Percentiles rank a stretch among this genome's conserved stretches.
Evolutionary conservation across 192 early-diverging fungal genomes (phyloP).

Genomic region (Coemansia sp.): DNA sequence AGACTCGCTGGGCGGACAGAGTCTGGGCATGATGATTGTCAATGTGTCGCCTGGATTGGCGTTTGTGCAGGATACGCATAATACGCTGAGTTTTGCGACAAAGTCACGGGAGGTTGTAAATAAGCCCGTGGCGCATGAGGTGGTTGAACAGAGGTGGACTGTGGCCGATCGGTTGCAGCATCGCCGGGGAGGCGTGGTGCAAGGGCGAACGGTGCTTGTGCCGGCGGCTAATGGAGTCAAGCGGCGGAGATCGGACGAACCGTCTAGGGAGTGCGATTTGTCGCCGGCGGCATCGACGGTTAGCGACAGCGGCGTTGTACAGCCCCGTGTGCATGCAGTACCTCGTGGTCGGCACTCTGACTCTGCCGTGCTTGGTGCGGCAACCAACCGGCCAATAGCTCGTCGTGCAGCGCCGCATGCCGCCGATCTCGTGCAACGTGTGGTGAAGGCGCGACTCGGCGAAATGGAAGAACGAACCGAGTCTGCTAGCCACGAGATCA

Average conservation of each 20-base stretch:
- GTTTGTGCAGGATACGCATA: slow-evolving; percentile 55
- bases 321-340: not conserved
- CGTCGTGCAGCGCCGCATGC: slow-evolving; percentile 16
- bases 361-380: not conserved
- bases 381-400: not conserved
- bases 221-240: slow-evolving; percentile 11
- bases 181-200: slow-evolving; percentile 15
- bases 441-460: slow-evolving; percentile 15
- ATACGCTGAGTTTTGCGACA: slow-evolving; percentile 64
- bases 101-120: slow-evolving; percentile 65
- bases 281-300: slow-evolving; percentile 2
- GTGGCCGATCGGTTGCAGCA: slow-evolving; percentile 36
- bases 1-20: slow-evolving; percentile 62
- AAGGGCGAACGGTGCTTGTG: not conserved
- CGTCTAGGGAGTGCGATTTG: not conserved
- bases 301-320: not conserved
- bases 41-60: slow-evolving; percentile 59
- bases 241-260: slow-evolving; percentile 37
- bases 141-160: slow-evolving; percentile 39
- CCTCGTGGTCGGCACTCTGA: slow-evolving; percentile 15
- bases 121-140: slow-evolving; percentile 49
- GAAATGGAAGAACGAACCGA: slow-evolving; percentile 21
- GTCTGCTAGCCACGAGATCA: slow-evolving; percentile 38
- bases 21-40: slow-evolving; percentile 65
- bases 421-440: slow-evolving; percentile 23